phyloP scores from a whole-genome alignment of 208 protist genomes.

The Trypanosoma lewisi region DNA sequence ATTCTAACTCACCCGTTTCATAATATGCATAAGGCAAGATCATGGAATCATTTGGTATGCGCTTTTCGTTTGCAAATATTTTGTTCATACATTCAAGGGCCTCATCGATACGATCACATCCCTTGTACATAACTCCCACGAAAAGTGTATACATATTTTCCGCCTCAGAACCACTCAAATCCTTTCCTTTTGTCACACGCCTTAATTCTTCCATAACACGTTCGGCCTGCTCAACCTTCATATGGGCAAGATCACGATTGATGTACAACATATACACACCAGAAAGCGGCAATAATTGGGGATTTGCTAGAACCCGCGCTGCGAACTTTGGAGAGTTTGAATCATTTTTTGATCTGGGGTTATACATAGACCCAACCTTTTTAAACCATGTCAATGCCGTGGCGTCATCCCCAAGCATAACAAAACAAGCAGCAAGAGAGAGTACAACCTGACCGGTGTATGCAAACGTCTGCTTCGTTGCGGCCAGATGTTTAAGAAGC shows the following conservation, averaged over 20 bases:
- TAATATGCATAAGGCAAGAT: conserved; percentile 88
- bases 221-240: conserved; percentile 77
- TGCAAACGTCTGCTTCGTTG: conserved; percentile 79
- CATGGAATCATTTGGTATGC: conserved; percentile 82
- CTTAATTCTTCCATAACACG: conserved; percentile 67
- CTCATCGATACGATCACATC: conserved; percentile 59
- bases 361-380: conserved; percentile 85
- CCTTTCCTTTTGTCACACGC: conserved; percentile 57
- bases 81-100: conserved; percentile 59
- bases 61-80: conserved; percentile 80
- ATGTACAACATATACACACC: conserved; percentile 91
- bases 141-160: conserved; percentile 86
- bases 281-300: conserved; percentile 65
- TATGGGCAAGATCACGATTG: conserved; percentile 89
- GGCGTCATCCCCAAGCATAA: conserved; percentile 71
- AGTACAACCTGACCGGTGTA: conserved; percentile 88
- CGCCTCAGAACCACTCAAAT: conserved; percentile 67
- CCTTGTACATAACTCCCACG: conserved; percentile 87
- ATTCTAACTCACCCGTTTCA: conserved; percentile 85
- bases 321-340: conserved; percentile 88
- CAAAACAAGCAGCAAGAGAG: conserved; percentile 78
- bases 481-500: conserved; percentile 64
- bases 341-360: conserved; percentile 89
- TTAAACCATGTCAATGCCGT: conserved; percentile 71
- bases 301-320: conserved; percentile 67